A percentile compares a stretch with the other conserved stretches of the same genome.
phyloP scores from a whole-genome alignment of 768 basidiomycete genomes.

The Lactarius indigo region DNA sequence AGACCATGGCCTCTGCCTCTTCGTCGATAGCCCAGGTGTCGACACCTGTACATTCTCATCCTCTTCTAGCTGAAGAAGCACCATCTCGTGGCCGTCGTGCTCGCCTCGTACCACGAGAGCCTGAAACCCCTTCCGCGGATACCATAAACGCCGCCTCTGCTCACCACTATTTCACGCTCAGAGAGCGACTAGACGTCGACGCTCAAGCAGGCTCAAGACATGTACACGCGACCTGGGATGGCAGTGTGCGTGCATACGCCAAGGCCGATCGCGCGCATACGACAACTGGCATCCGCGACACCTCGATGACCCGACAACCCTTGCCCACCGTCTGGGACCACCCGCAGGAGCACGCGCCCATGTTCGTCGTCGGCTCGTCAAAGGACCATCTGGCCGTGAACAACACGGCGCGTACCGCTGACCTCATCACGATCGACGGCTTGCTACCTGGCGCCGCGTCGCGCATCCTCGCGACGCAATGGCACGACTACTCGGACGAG shows the following conservation, averaged over 20 bases:
- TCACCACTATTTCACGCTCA: constrained; percentile 59
- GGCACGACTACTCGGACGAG: constrained; percentile 78
- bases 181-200: constrained; percentile 54
- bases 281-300: constrained; percentile 27
- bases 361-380: constrained; percentile 25
- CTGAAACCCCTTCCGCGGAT: constrained; percentile 26
- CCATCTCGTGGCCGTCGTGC: constrained; percentile 43
- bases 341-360: constrained; percentile 25
- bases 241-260: constrained; percentile 55
- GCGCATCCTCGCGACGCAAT: constrained; percentile 61
- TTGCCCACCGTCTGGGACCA: constrained; percentile 42
- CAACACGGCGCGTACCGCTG: constrained; percentile 2
- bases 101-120: constrained; percentile 38
- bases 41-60: constrained; percentile 68
- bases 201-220: constrained; percentile 31
- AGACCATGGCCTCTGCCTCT: constrained; percentile 25
- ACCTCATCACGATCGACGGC: constrained; percentile 16
- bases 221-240: constrained; percentile 41
- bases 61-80: constrained; percentile 57
- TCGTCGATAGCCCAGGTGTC: constrained; percentile 30
- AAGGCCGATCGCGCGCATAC: constrained; percentile 36
- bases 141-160: constrained; percentile 31
- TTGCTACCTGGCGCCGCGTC: constrained; percentile 30
- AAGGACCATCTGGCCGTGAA: constrained; percentile 12
- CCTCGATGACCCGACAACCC: constrained; percentile 34